Evolutionary conservation across 2,329 filamentous ascomycete genomes (phyloP).

Genomic region (Calonectria montana): DNA sequence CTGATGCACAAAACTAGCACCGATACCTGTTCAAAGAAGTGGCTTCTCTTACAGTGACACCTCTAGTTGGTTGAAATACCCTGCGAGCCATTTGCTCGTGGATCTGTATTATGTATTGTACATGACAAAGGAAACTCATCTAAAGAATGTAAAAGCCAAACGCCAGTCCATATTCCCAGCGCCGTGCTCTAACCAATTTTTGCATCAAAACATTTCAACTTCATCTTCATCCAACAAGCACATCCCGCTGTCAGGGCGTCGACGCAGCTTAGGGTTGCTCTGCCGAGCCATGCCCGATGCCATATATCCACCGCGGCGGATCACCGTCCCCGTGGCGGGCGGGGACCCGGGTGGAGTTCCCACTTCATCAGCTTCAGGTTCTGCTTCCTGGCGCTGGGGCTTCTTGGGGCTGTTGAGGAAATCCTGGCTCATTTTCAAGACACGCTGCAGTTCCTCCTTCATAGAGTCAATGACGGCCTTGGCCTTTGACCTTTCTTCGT

Average conservation of each 20-base stretch:
- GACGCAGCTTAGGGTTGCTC: slow-evolving; percentile 52
- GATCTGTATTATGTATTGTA: slow-evolving; percentile 17
- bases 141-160: slow-evolving; percentile 27
- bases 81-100: neutral
- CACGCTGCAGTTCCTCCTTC: slow-evolving; percentile 62
- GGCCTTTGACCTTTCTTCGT: slow-evolving; percentile 54
- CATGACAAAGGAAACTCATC: slow-evolving; percentile 25
- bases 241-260: slow-evolving; percentile 66
- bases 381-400: neutral
- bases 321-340: slow-evolving; percentile 24
- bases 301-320: slow-evolving; percentile 35
- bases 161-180: slow-evolving; percentile 20
- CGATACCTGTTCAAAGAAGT: neutral
- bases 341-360: slow-evolving; percentile 10
- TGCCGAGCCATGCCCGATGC: slow-evolving; percentile 42
- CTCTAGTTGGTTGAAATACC: neutral
- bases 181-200: neutral
- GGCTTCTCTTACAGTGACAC: neutral
- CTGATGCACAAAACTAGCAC: too few species aligned
- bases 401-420: slow-evolving; percentile 51
- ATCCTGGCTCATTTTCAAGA: slow-evolving; percentile 58
- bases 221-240: slow-evolving; percentile 67
- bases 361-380: neutral
- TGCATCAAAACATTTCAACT: slow-evolving; percentile 44
- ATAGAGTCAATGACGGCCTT: slow-evolving; percentile 60